phyloP scores from a whole-genome alignment of 2,329 filamentous ascomycete genomes.

The Claviceps spartinae region DNA sequence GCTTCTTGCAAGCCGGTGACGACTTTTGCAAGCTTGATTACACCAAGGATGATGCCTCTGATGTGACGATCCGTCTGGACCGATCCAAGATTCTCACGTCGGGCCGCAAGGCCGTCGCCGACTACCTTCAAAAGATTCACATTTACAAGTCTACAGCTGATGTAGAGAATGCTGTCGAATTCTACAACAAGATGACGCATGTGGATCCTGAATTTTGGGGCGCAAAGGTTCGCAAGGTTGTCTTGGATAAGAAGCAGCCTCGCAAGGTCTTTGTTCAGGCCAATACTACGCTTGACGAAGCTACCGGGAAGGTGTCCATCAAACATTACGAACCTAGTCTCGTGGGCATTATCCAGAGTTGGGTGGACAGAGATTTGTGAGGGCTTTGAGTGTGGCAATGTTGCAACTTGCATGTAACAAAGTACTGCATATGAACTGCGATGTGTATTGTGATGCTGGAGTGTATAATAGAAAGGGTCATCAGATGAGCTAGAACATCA shows the following conservation, averaged over 20 bases:
- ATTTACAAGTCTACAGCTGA: slow-evolving; percentile 88
- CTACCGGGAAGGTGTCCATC: slow-evolving; percentile 56
- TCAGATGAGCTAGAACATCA: no score
- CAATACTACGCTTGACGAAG: slow-evolving; percentile 63
- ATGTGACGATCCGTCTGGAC: slow-evolving; percentile 72
- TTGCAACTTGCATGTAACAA: not conserved
- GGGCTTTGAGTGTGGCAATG: not conserved
- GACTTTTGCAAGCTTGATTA: slow-evolving; percentile 77
- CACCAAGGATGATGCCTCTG: slow-evolving; percentile 58
- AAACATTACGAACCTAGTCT: slow-evolving; percentile 76
- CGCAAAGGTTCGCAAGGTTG: slow-evolving; percentile 60
- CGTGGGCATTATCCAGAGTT: slow-evolving; percentile 75
- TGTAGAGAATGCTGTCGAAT: slow-evolving; percentile 57
- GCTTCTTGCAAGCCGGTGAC: slow-evolving; percentile 73
- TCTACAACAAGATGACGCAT: slow-evolving; percentile 73
- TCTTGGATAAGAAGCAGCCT: slow-evolving; percentile 67
- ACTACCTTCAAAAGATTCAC: slow-evolving; percentile 82
- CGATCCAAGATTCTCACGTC: slow-evolving; percentile 73
- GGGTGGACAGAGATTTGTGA: slow-evolving; percentile 47
- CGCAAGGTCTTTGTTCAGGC: slow-evolving; percentile 88
- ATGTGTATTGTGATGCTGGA: no score
- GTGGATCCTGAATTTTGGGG: slow-evolving; percentile 78
- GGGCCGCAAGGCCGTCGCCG: slow-evolving; percentile 72
- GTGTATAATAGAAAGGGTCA: no score
- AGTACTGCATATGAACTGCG: no score